phyloP scores from a whole-genome alignment of 306 rosid genomes.

The Fagus crenata region DNA sequence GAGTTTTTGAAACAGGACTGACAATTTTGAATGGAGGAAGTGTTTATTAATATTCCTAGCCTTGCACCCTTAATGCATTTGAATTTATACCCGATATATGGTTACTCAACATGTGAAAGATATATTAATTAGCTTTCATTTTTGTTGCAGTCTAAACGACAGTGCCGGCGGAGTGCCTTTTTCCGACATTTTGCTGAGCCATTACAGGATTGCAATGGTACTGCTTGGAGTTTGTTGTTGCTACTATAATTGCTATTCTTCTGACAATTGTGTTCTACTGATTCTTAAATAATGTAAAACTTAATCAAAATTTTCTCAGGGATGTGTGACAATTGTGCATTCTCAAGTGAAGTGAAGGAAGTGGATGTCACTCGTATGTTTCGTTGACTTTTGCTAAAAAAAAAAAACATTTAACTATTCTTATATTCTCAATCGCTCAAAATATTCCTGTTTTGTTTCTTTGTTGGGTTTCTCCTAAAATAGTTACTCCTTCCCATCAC shows the following conservation, averaged over 20 bases:
- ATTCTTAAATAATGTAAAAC: not conserved
- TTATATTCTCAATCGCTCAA: not conserved
- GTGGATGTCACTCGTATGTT: constrained; percentile 70
- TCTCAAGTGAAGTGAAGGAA: constrained; percentile 69
- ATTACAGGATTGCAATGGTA: constrained; percentile 84
- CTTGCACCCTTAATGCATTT: not conserved
- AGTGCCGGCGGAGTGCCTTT: constrained; percentile 78
- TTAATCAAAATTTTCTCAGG: constrained; percentile 45
- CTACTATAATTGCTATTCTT: constrained; percentile 19
- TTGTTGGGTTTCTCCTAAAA: not conserved
- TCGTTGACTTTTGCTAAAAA: constrained; percentile 30
- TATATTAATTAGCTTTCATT: constrained; percentile 21
- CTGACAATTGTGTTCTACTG: not conserved
- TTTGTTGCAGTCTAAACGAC: constrained; percentile 66
- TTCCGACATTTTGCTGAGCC: constrained; percentile 92
- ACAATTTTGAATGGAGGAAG: no score
- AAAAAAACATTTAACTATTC: constrained; percentile 6
- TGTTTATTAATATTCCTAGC: not conserved
- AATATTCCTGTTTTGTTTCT: not conserved
- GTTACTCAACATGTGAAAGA: not conserved
- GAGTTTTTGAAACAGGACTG: no score
- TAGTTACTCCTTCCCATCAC: not conserved
- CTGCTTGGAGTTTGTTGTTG: constrained; percentile 3
- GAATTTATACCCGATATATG: not conserved
- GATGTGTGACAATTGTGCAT: constrained; percentile 90